These are phyloP conservation scores for Serendipita indica DNA, from an alignment of 768 basidiomycete species.

Conservation along the genomic window DNA sequence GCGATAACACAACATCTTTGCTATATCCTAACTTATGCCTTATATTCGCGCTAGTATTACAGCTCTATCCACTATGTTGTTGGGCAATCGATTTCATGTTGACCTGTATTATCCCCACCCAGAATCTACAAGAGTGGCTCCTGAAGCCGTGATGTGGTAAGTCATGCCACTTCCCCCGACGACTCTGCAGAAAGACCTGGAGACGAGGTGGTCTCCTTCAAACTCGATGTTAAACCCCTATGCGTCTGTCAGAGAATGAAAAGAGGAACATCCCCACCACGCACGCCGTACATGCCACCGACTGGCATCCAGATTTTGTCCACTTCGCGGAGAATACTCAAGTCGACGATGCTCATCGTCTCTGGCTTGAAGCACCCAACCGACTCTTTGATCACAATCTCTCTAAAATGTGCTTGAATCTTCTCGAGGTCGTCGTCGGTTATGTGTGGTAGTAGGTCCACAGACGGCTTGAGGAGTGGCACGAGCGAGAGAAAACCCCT, in stretches of 20 bases:
- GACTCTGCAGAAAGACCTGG: neutral
- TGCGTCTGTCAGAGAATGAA: neutral
- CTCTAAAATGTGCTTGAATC: neutral
- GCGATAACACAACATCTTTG: constrained; percentile 12
- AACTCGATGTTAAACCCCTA: neutral
- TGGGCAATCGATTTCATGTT: neutral
- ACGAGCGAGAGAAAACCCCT: neutral
- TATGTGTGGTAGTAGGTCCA: constrained; percentile 2
- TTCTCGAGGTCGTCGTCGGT: neutral
- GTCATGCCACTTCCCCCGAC: neutral
- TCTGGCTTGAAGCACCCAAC: neutral
- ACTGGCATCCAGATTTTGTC: constrained; percentile 2
- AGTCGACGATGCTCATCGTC: neutral
- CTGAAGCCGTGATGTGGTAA: constrained; percentile 1
- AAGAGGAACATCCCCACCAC: neutral
- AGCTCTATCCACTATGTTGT: too few relatives aligned
- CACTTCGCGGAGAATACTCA: neutral
- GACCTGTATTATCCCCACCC: neutral
- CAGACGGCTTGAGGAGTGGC: neutral
- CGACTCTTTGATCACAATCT: neutral
- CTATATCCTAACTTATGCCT: neutral
- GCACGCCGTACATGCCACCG: neutral
- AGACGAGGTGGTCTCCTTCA: constrained; percentile 4
- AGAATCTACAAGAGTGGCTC: neutral
- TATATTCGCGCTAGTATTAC: too few relatives aligned